A percentile compares a stretch with the other conserved stretches of the same genome.
phyloP scores from a whole-genome alignment of 805 yeast genomes.

The Suhomyces prunicola region DNA sequence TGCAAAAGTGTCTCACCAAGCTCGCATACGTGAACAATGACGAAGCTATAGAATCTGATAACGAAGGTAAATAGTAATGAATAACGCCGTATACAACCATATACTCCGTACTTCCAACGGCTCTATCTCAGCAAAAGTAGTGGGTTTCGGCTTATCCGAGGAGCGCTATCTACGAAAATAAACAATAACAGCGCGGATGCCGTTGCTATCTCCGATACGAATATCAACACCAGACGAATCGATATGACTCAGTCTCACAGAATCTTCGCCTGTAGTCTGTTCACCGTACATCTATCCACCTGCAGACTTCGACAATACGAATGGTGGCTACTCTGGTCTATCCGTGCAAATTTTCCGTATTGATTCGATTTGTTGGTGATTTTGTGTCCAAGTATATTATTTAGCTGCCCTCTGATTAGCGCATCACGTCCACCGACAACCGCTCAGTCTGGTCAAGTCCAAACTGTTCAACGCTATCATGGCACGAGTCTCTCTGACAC shows the following conservation, averaged over 20 bases:
- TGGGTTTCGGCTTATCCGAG: background rate
- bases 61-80: slow-evolving; percentile 10
- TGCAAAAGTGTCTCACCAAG: slow-evolving; percentile 22
- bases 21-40: slow-evolving; percentile 15
- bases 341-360: background rate
- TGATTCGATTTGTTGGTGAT: background rate
- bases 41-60: slow-evolving; percentile 29
- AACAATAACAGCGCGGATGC: background rate
- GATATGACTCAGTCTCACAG: too few species aligned
- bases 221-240: too few species aligned
- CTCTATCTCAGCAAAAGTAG: background rate
- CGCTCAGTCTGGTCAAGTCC: too few species aligned
- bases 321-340: too few species aligned
- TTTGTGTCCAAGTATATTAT: background rate
- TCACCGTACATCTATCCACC: too few species aligned
- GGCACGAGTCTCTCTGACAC: too few species aligned
- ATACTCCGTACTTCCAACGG: background rate
- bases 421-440: background rate
- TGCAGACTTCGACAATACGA: too few species aligned
- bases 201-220: background rate
- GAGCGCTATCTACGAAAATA: background rate
- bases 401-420: background rate
- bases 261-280: too few species aligned
- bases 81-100: background rate
- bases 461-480: too few species aligned